Conservation (phyloP, 371 early-diverging fungal genomes). For the Chytridium lagenaria region DNA sequence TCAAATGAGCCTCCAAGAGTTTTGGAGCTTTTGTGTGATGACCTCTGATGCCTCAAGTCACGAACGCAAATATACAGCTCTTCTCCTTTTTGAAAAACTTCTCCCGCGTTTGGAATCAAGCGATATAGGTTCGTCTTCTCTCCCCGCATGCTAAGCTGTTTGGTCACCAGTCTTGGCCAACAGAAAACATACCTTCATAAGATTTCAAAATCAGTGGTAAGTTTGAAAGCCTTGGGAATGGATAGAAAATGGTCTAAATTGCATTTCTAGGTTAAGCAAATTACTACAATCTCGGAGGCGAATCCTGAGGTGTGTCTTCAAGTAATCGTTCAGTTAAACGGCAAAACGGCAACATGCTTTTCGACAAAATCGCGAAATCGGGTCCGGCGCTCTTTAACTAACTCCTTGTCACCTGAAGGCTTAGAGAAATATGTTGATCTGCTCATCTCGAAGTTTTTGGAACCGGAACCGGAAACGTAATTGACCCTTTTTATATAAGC, state of each 20-base stretch:
- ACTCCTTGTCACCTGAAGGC: too few species aligned
- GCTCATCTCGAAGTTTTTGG: too few species aligned
- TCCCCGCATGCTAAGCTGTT: conserved; percentile 77
- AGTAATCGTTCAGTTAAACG: conserved; percentile 74
- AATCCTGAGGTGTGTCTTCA: conserved; percentile 67
- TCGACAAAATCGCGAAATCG: conserved; percentile 67
- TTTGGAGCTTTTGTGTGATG: conserved; percentile 72
- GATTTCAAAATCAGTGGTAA: conserved; percentile 75
- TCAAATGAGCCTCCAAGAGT: conserved; percentile 62
- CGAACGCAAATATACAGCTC: conserved; percentile 88
- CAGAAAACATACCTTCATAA: conserved; percentile 71
- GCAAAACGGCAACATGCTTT: conserved; percentile 70
- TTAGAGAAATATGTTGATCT: too few species aligned
- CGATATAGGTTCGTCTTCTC: conserved; percentile 79
- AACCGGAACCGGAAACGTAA: too few species aligned
- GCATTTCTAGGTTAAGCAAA: conserved; percentile 30
- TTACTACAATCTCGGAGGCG: conserved; percentile 43
- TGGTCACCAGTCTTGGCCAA: conserved; percentile 81
- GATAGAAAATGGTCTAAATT: neutral
- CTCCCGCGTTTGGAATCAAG: conserved; percentile 60
- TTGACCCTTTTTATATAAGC: too few species aligned
- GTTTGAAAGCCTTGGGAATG: conserved; percentile 19
- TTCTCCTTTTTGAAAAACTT: conserved; percentile 76
- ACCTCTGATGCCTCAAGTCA: conserved; percentile 77
- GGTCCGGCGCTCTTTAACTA: too few species aligned